Evolutionary conservation across 2,329 filamentous ascomycete genomes (phyloP).

Genomic region (Aureobasidium sp.): DNA sequence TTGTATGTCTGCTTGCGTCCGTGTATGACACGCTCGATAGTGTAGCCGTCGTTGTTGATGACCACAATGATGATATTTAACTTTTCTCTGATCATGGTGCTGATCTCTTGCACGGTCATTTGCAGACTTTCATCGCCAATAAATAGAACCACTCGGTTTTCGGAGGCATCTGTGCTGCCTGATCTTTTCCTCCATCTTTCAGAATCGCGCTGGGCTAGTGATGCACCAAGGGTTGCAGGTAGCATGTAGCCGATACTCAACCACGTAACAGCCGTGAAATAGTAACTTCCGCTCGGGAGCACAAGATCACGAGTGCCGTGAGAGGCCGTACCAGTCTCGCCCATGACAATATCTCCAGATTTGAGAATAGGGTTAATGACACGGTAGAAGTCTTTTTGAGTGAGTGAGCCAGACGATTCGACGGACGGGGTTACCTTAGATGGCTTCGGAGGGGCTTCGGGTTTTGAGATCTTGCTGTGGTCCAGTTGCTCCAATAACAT

Average conservation of each 20-base stretch:
- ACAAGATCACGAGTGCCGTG: slow-evolving; percentile 82
- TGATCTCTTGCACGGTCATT: slow-evolving; percentile 74
- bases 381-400: slow-evolving; percentile 73
- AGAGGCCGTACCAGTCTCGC: slow-evolving; percentile 80
- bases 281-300: slow-evolving; percentile 65
- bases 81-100: slow-evolving; percentile 69
- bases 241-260: slow-evolving; percentile 59
- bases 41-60: slow-evolving; percentile 82
- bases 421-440: slow-evolving; percentile 17
- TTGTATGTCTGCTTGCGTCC: slow-evolving; percentile 49
- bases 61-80: slow-evolving; percentile 76
- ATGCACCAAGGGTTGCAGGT: slow-evolving; percentile 56
- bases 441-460: slow-evolving; percentile 34
- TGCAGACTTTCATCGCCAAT: slow-evolving; percentile 52
- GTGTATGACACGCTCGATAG: slow-evolving; percentile 83
- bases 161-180: not conserved
- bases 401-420: slow-evolving; percentile 32
- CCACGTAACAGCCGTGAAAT: slow-evolving; percentile 71
- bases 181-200: slow-evolving; percentile 7
- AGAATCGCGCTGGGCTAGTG: slow-evolving; percentile 43
- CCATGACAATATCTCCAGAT: slow-evolving; percentile 68
- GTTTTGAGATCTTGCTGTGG: slow-evolving; percentile 48
- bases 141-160: not conserved
- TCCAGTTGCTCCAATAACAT: not conserved
- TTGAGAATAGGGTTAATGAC: slow-evolving; percentile 65